Evolutionary conservation across 345 rosid genomes (phyloP), one percentile per base, ranked within the genome.

Genomic region (Viola odorata): DNA sequence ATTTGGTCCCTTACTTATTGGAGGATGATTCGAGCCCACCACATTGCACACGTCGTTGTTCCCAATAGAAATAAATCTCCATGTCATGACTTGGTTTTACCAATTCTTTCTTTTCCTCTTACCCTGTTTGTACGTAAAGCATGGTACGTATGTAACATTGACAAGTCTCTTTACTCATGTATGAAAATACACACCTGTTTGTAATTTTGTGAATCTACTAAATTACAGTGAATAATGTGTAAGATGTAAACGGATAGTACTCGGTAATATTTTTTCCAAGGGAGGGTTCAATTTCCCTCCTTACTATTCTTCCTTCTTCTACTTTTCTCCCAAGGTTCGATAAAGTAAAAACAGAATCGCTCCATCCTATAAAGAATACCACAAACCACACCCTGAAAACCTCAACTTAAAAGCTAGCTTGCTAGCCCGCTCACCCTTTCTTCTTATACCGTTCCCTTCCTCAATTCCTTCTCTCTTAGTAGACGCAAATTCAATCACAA

Each of bases 311-410:
- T 64, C 45, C 70, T 37, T 62, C 65, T 69, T 57, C 77, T 60
- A 59, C 52, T 49, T 55, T 67, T 59, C 77, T 58, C 80, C 50
- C 81, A 52, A 7, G 32, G 58, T 55, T 68, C 79, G 78, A 81
- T 78, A 85, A 81, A 79, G 83, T 68, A 75, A 55, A 23, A 77
- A 60, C 65, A 67, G 78, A 79, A 68, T 77, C 84, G 44, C 77
- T 63, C 58, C 67, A 54, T 63, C 77, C 84, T 78, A 78, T 75
- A 81, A 85, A 82, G 82, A 63, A 69, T 61, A 57, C 77, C 61
- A 57, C 8, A 7, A 47, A 7, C 50, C 13, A 9, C 13, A 9
- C 50, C 10, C 50, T 11, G 32, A 23, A 44, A 44, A 44, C 13
- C 50, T 47, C 50, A 6, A 47, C 2, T 10, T 47, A 47, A 10